Base-by-base conservation (phyloP, 768 basidiomycete species). In the Lentinula aciculospora region DNA sequence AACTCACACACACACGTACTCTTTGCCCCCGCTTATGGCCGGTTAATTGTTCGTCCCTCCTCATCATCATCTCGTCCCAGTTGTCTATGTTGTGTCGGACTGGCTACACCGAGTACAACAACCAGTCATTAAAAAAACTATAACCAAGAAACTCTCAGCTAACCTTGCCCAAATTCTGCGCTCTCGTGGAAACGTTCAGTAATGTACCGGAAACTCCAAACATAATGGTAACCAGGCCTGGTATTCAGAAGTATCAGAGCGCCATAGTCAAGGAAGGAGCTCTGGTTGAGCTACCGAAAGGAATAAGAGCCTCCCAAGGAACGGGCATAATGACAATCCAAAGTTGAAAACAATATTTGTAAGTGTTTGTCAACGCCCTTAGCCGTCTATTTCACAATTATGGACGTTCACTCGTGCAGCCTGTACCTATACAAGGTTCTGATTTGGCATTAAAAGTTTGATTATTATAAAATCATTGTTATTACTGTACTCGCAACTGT, bases 61-160 rank as follows among this genome's bases (percentile, higher is more conserved):
- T 83, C 87, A 98, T 93, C 93, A 98, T 92, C 89, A 91, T 92
- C 54, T 89, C 81, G 61, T 98, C 96, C 94, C 93, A 98, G 21
- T 80, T 72, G 67, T 98, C 96, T 32, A 96, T 67, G 53, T 84
- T 81, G 66, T 94, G 95, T 49, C 96, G 83, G 31, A 89, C 81
- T 55, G 89, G 86, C 94, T 96, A 60, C 6, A 29, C 21, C 1
- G 25, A 21, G 12, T 12, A 10, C 12, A 25, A 56, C 21, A 28
- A 34, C 19, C 19, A 39, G 53, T 10, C 12, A 13, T 56, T 27
- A 27, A 10, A 48, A 53, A 58, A 44, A 59, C 10, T 50, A 25
- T 63, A 25, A 13, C 5, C 3, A 9, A 19, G 28, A 17, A 17
- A 45, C 29, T 44, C 61, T 60, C 42, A 21, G 6, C 42, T 44